Conservation (phyloP, 2,329 filamentous ascomycete species). For the Cladosporium sp. region DNA sequence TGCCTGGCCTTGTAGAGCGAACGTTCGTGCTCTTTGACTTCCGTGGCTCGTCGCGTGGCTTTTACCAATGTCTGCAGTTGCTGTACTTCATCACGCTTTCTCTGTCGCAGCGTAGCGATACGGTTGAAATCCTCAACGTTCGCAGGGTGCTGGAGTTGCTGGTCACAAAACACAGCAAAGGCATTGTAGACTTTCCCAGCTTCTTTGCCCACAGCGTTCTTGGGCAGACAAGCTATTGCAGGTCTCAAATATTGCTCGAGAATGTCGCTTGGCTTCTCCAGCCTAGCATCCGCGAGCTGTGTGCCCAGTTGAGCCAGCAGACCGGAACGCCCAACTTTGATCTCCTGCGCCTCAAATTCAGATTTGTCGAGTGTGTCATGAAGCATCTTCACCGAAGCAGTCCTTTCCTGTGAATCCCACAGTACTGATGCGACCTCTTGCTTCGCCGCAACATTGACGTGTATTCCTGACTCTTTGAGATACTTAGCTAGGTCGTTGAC, state of each 20-base stretch:
- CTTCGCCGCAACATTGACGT: conserved; percentile 73
- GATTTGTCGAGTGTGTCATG: conserved; percentile 67
- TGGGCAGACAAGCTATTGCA: conserved; percentile 77
- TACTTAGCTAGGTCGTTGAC: conserved; percentile 74
- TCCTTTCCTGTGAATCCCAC: conserved; percentile 92
- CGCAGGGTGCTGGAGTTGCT: conserved; percentile 85
- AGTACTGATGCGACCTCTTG: conserved; percentile 85
- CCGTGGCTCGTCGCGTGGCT: conserved; percentile 41
- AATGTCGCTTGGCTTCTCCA: conserved; percentile 89
- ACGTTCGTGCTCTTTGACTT: conserved; percentile 57
- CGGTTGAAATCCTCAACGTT: conserved; percentile 80
- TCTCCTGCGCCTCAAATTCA: conserved; percentile 66
- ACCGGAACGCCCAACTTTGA: conserved; percentile 72
- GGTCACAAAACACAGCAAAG: conserved; percentile 92
- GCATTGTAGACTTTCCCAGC: conserved; percentile 90
- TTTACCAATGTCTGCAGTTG: conserved; percentile 66
- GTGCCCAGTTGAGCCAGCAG: conserved; percentile 85
- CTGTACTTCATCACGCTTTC: conserved; percentile 76
- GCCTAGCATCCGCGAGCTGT: conserved; percentile 81
- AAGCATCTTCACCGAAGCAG: conserved; percentile 84
- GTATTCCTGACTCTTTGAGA: conserved; percentile 70
- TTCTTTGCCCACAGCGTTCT: conserved; percentile 65
- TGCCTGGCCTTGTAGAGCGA: conserved; percentile 72
- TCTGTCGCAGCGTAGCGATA: conserved; percentile 74
- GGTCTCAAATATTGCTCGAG: conserved; percentile 82